Evolutionary conservation across 257 asterid genomes (phyloP).

Genomic region (Solanum chiquidenum): DNA sequence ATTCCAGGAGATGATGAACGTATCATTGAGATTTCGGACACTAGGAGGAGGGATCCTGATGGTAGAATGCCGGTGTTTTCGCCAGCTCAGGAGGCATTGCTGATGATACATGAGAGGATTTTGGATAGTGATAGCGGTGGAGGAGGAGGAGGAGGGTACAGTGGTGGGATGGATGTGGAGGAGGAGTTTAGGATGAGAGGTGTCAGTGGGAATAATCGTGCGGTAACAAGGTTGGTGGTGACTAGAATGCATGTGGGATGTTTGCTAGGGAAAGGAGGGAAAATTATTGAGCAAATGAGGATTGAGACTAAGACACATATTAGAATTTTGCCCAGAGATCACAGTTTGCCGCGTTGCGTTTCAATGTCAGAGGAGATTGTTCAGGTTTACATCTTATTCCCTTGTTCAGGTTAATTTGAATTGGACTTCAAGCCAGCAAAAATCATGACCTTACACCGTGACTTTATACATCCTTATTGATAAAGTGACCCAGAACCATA

Average conservation of each 20-base stretch:
- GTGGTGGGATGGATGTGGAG: constrained; percentile 33
- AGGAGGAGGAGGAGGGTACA: constrained; percentile 35
- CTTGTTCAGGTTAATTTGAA: background rate
- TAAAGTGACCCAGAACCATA: background rate
- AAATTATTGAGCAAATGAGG: constrained; percentile 94
- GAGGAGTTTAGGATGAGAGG: constrained; percentile 24
- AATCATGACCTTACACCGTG: background rate
- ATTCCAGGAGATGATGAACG: constrained; percentile 85
- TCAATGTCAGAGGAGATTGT: constrained; percentile 93
- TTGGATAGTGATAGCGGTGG: constrained; percentile 55
- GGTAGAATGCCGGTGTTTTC: constrained; percentile 63
- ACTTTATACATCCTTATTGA: background rate
- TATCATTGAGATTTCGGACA: constrained; percentile 80
- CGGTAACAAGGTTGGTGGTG: constrained; percentile 85
- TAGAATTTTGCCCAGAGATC: constrained; percentile 79
- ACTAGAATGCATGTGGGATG: constrained; percentile 80
- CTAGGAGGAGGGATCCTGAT: constrained; percentile 63
- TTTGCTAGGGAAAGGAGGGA: constrained; percentile 92
- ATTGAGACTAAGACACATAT: constrained; percentile 84
- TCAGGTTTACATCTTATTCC: constrained; percentile 51
- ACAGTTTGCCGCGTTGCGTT: constrained; percentile 73
- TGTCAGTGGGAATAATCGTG: constrained; percentile 26
- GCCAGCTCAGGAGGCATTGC: constrained; percentile 90
- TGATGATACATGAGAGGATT: constrained; percentile 78
- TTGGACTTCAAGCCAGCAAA: background rate